Evolutionary conservation across 805 yeast species (phyloP), one percentile per base, ranked within the genome.

Genomic region (Yarrowia alimentaria): DNA sequence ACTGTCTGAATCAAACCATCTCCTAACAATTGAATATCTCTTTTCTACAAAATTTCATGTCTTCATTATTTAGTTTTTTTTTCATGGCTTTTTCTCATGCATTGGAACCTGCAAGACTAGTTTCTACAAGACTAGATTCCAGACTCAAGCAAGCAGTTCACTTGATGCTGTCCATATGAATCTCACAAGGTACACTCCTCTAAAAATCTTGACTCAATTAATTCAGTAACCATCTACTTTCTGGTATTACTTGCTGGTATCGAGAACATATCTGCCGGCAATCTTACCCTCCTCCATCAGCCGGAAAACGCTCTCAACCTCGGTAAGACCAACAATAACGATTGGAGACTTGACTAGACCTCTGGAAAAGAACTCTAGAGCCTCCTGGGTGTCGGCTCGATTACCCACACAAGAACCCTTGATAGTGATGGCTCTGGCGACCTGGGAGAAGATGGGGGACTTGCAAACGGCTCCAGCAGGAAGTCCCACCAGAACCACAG

Each of bases 201-300:
- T 10, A 22, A 8, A 22, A 22, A 22, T 22, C 25, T 8, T 22
- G 10, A 22, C 25, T 22, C 25, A 22, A 22, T 7, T 10, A n/a
- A n/a, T n/a, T n/a, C n/a, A n/a, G n/a, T n/a, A n/a, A n/a, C n/a
- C n/a, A n/a, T n/a, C n/a, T n/a, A n/a, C n/a, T n/a, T n/a, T n/a
- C n/a, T n/a, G n/a, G 25, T 7, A 29, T 40, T 57, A 72, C 60
- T 68, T 70, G 48, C 74, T 63, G 19, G 80, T 77, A 66, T 79
- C 84, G 59, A 79, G 78, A 53, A 79, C 85, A 61, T 77, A 78
- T 66, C 85, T 71, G 57, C 85, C 85, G 59, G 75, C 69, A 60
- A 80, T 77, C 72, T 76, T 74, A 57, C 83, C 83, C 57, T 76
- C 68, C 62, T 77, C 81, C 83, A 78, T 77, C 61, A 71, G 65